Conservation (phyloP, 2,329 filamentous ascomycete genomes). For the Erysiphe pulchra region DNA sequence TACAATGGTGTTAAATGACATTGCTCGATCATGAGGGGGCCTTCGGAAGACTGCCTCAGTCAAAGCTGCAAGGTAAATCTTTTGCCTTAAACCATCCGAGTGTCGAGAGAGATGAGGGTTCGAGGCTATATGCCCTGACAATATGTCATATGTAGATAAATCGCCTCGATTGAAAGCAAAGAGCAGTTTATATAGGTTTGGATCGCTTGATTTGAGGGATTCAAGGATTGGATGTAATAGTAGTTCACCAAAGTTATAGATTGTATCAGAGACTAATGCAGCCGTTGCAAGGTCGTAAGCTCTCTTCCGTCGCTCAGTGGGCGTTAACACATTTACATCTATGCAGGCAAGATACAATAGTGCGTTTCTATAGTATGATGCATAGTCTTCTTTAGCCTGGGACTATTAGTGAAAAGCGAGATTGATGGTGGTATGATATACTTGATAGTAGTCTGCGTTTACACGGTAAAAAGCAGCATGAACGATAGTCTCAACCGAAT, state of each 20-base stretch:
- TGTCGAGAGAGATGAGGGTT: conserved; percentile 60
- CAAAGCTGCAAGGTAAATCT: conserved; percentile 88
- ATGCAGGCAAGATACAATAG: conserved; percentile 95
- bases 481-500: conserved; percentile 84
- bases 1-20: conserved; percentile 73
- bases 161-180: conserved; percentile 96
- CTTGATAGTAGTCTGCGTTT: conserved; percentile 86
- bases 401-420: not conserved
- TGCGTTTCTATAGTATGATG: conserved; percentile 89
- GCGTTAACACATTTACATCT: conserved; percentile 48
- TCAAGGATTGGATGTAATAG: conserved; percentile 89
- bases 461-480: conserved; percentile 92
- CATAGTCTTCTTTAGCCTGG: conserved; percentile 65
- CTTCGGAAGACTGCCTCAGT: conserved; percentile 93
- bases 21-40: conserved; percentile 80
- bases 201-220: conserved; percentile 49
- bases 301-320: conserved; percentile 51
- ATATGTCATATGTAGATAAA: conserved; percentile 58
- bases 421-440: conserved; percentile 12
- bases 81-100: conserved; percentile 69
- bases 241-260: conserved; percentile 99
- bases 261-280: conserved; percentile 75
- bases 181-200: conserved; percentile 84
- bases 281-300: conserved; percentile 86
- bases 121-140: conserved; percentile 57